Conservation (phyloP, 2,329 filamentous ascomycete genomes). For the Cercospora sojina region DNA sequence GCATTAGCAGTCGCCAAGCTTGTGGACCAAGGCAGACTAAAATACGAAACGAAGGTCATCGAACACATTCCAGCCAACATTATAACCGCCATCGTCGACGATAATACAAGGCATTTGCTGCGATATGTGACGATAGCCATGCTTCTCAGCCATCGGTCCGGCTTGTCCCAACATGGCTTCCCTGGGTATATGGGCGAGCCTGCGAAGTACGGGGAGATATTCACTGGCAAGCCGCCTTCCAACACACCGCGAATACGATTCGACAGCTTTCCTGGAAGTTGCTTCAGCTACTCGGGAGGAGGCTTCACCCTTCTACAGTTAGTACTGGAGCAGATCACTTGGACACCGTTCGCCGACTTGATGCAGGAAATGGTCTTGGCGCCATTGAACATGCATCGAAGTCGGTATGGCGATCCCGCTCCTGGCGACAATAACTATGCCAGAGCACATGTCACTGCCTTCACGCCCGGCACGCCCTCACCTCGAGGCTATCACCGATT, state of each 20-base stretch:
- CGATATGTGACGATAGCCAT: slow-evolving; percentile 28
- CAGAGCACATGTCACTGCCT: slow-evolving; percentile 21
- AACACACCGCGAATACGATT: slow-evolving; percentile 30
- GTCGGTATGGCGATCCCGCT: slow-evolving; percentile 20
- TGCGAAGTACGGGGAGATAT: slow-evolving; percentile 17
- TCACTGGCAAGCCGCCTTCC: slow-evolving; percentile 23
- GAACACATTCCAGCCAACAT: slow-evolving; percentile 19
- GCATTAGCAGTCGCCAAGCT: slow-evolving; percentile 28
- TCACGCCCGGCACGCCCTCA: slow-evolving; percentile 14
- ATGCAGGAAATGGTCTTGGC: slow-evolving; percentile 29
- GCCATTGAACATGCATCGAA: slow-evolving; percentile 30
- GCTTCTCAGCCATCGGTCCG: slow-evolving; percentile 31
- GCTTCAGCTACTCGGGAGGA: slow-evolving; percentile 33
- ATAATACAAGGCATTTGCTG: slow-evolving; percentile 22
- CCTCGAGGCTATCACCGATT: slow-evolving; percentile 24
- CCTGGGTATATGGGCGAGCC: slow-evolving; percentile 26
- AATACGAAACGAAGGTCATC: slow-evolving; percentile 24
- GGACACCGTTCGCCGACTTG: slow-evolving; percentile 21
- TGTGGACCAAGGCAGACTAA: slow-evolving; percentile 25
- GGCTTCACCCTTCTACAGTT: slow-evolving; percentile 30
- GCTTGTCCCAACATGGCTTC: slow-evolving; percentile 31
- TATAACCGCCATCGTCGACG: slow-evolving; percentile 18
- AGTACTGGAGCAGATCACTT: slow-evolving; percentile 26
- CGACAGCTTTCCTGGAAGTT: slow-evolving; percentile 27
- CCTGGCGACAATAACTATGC: slow-evolving; percentile 26